Evolutionary conservation across 495 filamentous ascomycete genomes (phyloP), one percentile per base, ranked within the genome.

Genomic region (Neurospora pannonica): DNA sequence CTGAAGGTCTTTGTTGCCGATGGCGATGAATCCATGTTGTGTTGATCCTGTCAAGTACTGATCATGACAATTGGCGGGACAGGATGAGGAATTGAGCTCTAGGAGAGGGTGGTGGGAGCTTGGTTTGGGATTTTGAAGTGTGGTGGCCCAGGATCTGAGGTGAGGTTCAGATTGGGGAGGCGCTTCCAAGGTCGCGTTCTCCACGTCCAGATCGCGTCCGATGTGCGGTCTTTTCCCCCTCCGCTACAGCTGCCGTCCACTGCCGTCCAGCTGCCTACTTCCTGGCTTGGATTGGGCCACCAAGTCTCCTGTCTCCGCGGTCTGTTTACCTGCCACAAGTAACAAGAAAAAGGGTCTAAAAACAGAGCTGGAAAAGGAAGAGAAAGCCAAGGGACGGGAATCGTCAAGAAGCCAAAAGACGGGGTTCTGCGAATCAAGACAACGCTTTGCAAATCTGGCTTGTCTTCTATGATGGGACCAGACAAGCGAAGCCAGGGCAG

Each of bases 21-120:
- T 15, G 81, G 78, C 69, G 79, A 81, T 21, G 79, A 82, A 62
- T 82, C 80, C 81, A 83, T 83, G 54, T 62, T 62, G 28, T 46
- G 72, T 42, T 60, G 36, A 54, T n/a, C 43, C 19, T 54, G 70
- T 77, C 70, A 77, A 34, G 72, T 71, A 38, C n/a, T 70, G 72
- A 74, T 77, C 79, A 79, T 80, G 77, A 76, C 79, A 82, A 71
- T 38, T 72, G 17, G 28, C 2, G 43, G 1, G 24, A 39, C 8
- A 70, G 24, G 36, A 38, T 72, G 39, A 31, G 74, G 48, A 43
- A 19, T 19, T 38, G 24, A 54, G 39, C 71, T 69, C 43, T 43
- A 28, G 28, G 72, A 72, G 70, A 72, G 70, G 40, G 54, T 48
- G 69, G 17, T 73, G 21, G 24, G 70, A 43, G 70, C 69, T 67